phyloP scores from a whole-genome alignment of 352 stramenopile species.

The Halophytophthora polymorphica region DNA sequence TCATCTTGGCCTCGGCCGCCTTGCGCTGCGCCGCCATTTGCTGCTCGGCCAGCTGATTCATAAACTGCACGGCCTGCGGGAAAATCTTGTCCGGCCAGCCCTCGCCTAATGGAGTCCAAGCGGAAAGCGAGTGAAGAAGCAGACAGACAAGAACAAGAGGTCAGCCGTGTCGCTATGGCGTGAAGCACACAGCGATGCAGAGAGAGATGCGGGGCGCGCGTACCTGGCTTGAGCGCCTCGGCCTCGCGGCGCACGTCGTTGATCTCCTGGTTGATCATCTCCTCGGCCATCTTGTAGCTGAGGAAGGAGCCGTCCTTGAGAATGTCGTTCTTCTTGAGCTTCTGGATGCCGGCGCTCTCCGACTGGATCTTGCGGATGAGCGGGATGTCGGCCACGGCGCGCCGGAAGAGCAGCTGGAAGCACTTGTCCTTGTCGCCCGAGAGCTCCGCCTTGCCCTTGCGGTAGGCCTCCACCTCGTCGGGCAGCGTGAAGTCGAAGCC shows the following conservation, averaged over 20 bases:
- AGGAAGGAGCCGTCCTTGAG: constrained; percentile 86
- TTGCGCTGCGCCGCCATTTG: constrained; percentile 81
- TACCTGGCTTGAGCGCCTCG: constrained; percentile 80
- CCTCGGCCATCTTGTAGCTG: constrained; percentile 85
- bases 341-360: constrained; percentile 81
- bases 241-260: constrained; percentile 79
- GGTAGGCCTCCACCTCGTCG: constrained; percentile 79
- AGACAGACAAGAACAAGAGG: background rate
- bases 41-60: constrained; percentile 86
- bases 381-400: constrained; percentile 78
- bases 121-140: constrained; percentile 2
- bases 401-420: constrained; percentile 83
- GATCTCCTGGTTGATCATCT: constrained; percentile 87
- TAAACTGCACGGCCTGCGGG: constrained; percentile 85
- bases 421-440: constrained; percentile 59
- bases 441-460: constrained; percentile 62
- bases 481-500: constrained; percentile 86
- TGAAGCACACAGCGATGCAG: no score
- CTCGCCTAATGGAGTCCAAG: constrained; percentile 37
- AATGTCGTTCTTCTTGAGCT: constrained; percentile 86
- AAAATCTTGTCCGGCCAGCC: constrained; percentile 88
- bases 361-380: constrained; percentile 88
- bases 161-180: background rate
- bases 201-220: background rate
- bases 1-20: constrained; percentile 65